A percentile compares a stretch with the other conserved stretches of the same genome.
Evolutionary conservation across 371 early-diverging fungal genomes (phyloP).

Genomic region (Lichtheimia ramosa): DNA sequence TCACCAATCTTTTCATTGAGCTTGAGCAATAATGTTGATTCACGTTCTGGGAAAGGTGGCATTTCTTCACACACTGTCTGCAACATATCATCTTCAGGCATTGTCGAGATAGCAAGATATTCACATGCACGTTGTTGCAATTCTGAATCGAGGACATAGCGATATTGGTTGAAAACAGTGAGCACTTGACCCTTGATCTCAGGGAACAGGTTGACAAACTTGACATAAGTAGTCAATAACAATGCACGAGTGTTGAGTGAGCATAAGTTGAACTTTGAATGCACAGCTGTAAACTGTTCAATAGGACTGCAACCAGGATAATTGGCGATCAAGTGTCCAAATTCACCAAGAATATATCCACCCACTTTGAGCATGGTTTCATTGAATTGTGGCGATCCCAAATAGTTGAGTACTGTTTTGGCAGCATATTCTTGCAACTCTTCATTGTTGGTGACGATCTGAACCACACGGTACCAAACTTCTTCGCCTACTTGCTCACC

Average conservation of each 20-base stretch:
- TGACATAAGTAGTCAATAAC: slow-evolving; percentile 89
- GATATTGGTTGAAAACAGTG: slow-evolving; percentile 82
- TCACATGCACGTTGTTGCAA: slow-evolving; percentile 96
- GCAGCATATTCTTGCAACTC: slow-evolving; percentile 93
- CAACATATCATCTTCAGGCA: slow-evolving; percentile 85
- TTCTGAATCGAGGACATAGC: slow-evolving; percentile 89
- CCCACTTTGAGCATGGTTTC: slow-evolving; percentile 94
- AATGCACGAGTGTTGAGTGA: slow-evolving; percentile 81
- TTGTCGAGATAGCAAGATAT: slow-evolving; percentile 83
- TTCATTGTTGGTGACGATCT: slow-evolving; percentile 92
- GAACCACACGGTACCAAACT: slow-evolving; percentile 96
- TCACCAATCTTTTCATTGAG: slow-evolving; percentile 83
- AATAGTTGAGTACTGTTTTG: slow-evolving; percentile 76
- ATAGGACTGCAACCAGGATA: slow-evolving; percentile 80
- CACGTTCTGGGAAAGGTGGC: slow-evolving; percentile 95
- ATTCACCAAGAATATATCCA: slow-evolving; percentile 95
- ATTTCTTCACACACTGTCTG: slow-evolving; percentile 95
- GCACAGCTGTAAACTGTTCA: slow-evolving; percentile 91
- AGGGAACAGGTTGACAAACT: slow-evolving; percentile 94
- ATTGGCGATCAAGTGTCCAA: slow-evolving; percentile 92
- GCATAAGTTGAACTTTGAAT: slow-evolving; percentile 84
- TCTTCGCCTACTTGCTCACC: slow-evolving; percentile 96
- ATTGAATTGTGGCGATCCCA: slow-evolving; percentile 85
- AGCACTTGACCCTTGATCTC: slow-evolving; percentile 91
- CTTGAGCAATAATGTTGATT: slow-evolving; percentile 82